phyloP scores from a whole-genome alignment of 2,329 filamentous ascomycete genomes.

The Madurella mycetomatis region DNA sequence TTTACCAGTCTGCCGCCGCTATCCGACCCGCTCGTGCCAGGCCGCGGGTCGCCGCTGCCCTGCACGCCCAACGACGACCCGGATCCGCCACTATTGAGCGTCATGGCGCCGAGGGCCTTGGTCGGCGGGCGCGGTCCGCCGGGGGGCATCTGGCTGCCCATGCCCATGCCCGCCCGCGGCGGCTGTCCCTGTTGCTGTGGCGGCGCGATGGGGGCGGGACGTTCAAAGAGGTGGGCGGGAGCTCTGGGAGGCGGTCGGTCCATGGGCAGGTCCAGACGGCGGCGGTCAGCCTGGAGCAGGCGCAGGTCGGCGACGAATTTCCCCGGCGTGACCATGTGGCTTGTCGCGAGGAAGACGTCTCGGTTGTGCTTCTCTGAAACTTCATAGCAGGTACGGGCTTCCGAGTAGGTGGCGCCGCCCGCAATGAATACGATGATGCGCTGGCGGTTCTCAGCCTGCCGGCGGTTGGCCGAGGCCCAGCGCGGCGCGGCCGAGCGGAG shows the following conservation, averaged over 20 bases:
- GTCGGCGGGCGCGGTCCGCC: slow-evolving; percentile 44
- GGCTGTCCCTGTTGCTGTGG: slow-evolving; percentile 28
- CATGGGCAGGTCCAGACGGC: slow-evolving; percentile 72
- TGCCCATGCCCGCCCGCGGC: slow-evolving; percentile 30
- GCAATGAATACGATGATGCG: slow-evolving; percentile 92
- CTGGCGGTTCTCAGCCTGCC: slow-evolving; percentile 76
- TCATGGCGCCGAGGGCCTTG: slow-evolving; percentile 53
- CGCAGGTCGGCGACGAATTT: slow-evolving; percentile 61
- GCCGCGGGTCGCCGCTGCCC: slow-evolving; percentile 16
- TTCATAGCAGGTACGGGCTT: slow-evolving; percentile 86
- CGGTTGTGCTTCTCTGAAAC: slow-evolving; percentile 65
- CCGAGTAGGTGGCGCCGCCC: slow-evolving; percentile 89
- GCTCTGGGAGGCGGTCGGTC: slow-evolving; percentile 77
- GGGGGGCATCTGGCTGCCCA: slow-evolving; percentile 27
- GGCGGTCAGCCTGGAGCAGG: slow-evolving; percentile 72
- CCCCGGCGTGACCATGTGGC: slow-evolving; percentile 85
- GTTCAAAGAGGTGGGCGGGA: slow-evolving; percentile 81
- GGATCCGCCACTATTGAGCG: slow-evolving; percentile 34
- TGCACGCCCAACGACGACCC: slow-evolving; percentile 19
- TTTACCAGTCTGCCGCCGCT: slow-evolving; percentile 37
- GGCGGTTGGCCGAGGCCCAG: slow-evolving; percentile 80
- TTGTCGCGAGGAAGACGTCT: slow-evolving; percentile 84
- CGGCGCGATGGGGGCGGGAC: slow-evolving; percentile 55
- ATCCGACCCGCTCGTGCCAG: slow-evolving; percentile 27
- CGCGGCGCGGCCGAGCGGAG: slow-evolving; percentile 89